These are phyloP conservation scores for Viridothelium virens DNA, from an alignment of 495 filamentous ascomycete genomes.

Conservation along the genomic window DNA sequence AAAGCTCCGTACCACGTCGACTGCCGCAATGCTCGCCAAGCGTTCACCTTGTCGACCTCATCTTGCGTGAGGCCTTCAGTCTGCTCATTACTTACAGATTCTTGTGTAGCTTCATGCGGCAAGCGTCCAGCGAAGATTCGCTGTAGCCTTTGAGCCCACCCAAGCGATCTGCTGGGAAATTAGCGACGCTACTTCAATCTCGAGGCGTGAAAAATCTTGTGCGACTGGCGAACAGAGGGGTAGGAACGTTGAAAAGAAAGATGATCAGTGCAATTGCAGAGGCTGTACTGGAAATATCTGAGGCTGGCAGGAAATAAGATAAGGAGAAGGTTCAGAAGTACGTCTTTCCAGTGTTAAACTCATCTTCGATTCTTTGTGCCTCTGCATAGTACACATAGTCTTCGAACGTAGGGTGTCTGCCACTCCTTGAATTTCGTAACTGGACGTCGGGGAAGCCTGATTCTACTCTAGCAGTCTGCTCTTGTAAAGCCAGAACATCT, in stretches of 20 bases:
- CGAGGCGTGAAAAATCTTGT: not conserved
- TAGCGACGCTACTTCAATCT: not conserved
- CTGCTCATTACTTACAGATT: slow-evolving; percentile 1
- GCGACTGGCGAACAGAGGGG: no score
- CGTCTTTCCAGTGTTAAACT: slow-evolving; percentile 8
- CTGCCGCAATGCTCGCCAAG: slow-evolving; percentile 39
- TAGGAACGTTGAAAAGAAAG: no score
- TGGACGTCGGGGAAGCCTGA: slow-evolving; percentile 7
- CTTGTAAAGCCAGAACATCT: slow-evolving; percentile 1
- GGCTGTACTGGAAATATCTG: not conserved
- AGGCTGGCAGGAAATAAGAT: not conserved
- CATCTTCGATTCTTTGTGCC: slow-evolving; percentile 40
- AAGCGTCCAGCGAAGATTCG: slow-evolving; percentile 13
- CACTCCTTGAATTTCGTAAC: not conserved
- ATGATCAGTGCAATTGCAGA: no score
- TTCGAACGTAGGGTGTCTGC: slow-evolving; percentile 30
- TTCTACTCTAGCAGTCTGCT: slow-evolving; percentile 20
- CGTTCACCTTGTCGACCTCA: slow-evolving; percentile 39
- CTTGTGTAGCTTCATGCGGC: slow-evolving; percentile 4
- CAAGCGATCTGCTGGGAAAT: not conserved
- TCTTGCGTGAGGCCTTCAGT: slow-evolving; percentile 31
- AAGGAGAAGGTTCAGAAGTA: not conserved
- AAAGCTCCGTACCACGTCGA: slow-evolving; percentile 43
- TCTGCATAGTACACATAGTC: slow-evolving; percentile 46
- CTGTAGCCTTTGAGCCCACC: slow-evolving; percentile 8